phyloP scores from a whole-genome alignment of 441 rosid species.

The Bruguiera hainesii region DNA sequence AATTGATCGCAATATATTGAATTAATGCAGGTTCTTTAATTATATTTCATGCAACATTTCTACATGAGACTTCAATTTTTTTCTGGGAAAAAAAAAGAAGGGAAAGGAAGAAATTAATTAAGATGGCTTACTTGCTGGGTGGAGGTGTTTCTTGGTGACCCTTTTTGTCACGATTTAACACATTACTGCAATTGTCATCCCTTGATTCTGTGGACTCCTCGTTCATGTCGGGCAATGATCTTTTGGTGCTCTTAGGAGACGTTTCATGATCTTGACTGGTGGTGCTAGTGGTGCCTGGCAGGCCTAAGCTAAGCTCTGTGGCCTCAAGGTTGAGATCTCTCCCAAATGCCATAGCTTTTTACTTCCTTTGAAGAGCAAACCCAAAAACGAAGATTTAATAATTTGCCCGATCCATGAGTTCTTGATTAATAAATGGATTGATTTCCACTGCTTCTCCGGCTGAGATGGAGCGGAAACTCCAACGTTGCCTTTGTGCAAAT shows the following conservation, averaged over 20 bases:
- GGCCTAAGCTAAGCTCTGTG: conserved; percentile 71
- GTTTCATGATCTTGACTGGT: not conserved
- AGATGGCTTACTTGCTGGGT: conserved; percentile 40
- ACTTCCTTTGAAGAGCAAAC: conserved; percentile 10
- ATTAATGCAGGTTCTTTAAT: too few relatives aligned
- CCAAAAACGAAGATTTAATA: not conserved
- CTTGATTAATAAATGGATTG: too few relatives aligned
- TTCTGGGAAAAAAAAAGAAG: too few relatives aligned
- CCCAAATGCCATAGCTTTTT: conserved; percentile 24
- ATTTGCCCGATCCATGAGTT: not conserved
- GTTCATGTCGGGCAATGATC: conserved; percentile 38
- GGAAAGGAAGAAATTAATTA: not conserved
- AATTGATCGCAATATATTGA: too few relatives aligned
- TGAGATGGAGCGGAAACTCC: too few relatives aligned
- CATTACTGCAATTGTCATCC: not conserved
- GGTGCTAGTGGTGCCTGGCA: conserved; percentile 43
- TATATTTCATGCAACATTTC: too few relatives aligned
- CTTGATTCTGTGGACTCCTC: conserved; percentile 10
- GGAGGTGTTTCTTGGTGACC: conserved; percentile 18
- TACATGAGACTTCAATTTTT: not conserved
- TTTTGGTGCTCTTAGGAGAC: conserved; percentile 32
- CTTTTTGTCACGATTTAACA: conserved; percentile 1
- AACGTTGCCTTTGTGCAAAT: not conserved
- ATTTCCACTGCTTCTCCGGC: too few relatives aligned
- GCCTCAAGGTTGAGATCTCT: conserved; percentile 56